A percentile compares a stretch with the other conserved stretches of the same genome.
These are phyloP conservation scores for Buxus sempervirens DNA, from an alignment of 164 flowering plant species.

Conservation along the genomic window DNA sequence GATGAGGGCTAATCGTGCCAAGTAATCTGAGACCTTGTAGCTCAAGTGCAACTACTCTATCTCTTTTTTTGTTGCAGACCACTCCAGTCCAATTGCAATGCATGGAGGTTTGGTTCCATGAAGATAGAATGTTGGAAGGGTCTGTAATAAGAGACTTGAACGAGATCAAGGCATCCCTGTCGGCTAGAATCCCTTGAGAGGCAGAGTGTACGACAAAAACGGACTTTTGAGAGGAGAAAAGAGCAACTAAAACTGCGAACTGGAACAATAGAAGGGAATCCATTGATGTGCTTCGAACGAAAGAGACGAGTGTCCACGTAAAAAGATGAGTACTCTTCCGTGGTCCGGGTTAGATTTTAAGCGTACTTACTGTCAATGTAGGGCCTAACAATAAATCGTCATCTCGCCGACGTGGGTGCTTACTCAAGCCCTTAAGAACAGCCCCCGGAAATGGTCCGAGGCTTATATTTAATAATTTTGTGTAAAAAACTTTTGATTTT, in stretches of 20 bases:
- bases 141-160: constrained; percentile 17
- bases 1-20: constrained; percentile 34
- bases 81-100: constrained; percentile 55
- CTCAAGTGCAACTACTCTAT: constrained; percentile 27
- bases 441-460: too few species aligned
- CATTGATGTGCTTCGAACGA: background rate
- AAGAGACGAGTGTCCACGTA: background rate
- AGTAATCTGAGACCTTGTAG: constrained; percentile 19
- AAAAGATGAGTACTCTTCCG: too few species aligned
- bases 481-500: too few species aligned
- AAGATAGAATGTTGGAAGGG: constrained; percentile 6
- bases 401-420: too few species aligned
- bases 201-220: background rate
- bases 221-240: background rate
- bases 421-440: too few species aligned
- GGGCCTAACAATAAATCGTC: too few species aligned
- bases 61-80: constrained; percentile 18
- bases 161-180: constrained; percentile 24
- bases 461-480: too few species aligned
- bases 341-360: too few species aligned
- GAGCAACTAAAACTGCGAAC: background rate
- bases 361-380: too few species aligned
- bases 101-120: constrained; percentile 23
- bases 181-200: constrained; percentile 7
- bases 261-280: background rate